These are phyloP conservation scores for Pseudoperonospora humuli DNA, from an alignment of 352 stramenopile genomes.

Conservation along the genomic window DNA sequence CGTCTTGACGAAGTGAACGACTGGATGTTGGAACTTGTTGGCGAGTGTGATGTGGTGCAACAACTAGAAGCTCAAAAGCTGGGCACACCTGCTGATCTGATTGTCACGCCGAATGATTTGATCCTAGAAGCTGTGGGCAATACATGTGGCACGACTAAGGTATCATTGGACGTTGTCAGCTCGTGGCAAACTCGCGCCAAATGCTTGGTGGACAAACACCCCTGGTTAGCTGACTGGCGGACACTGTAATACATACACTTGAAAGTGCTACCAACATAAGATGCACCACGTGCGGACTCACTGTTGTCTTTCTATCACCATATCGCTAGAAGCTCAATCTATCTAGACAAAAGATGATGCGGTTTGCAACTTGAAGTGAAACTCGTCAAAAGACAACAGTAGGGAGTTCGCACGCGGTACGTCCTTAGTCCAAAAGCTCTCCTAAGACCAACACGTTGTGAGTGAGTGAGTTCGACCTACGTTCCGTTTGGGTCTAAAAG, in stretches of 20 bases:
- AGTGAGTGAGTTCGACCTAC: too few species aligned
- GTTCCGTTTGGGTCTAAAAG: too few species aligned
- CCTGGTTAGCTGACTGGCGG: slow-evolving; percentile 76
- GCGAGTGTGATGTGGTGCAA: slow-evolving; percentile 36
- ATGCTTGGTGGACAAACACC: slow-evolving; percentile 27
- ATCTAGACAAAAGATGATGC: too few species aligned
- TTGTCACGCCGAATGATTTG: slow-evolving; percentile 60
- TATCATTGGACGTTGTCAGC: slow-evolving; percentile 30
- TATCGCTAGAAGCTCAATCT: too few species aligned
- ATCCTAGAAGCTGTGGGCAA: slow-evolving; percentile 34
- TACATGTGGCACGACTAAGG: slow-evolving; percentile 1
- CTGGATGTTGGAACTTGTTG: slow-evolving; percentile 61
- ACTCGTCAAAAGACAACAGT: too few species aligned
- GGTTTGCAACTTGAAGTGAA: too few species aligned
- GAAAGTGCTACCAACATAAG: too few species aligned
- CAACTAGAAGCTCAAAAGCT: slow-evolving; percentile 69
- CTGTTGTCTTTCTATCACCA: too few species aligned
- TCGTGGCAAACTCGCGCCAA: slow-evolving; percentile 46
- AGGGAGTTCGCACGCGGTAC: too few species aligned
- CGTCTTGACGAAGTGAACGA: slow-evolving; percentile 78
- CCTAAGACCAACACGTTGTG: too few species aligned
- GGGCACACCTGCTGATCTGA: slow-evolving; percentile 68
- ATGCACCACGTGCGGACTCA: too few species aligned
- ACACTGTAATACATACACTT: slow-evolving; percentile 35
- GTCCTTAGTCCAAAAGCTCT: too few species aligned